A percentile compares a stretch with the other conserved stretches of the same genome.
phyloP scores from a whole-genome alignment of 805 yeast species.

The Yarrowia alimentaria region DNA sequence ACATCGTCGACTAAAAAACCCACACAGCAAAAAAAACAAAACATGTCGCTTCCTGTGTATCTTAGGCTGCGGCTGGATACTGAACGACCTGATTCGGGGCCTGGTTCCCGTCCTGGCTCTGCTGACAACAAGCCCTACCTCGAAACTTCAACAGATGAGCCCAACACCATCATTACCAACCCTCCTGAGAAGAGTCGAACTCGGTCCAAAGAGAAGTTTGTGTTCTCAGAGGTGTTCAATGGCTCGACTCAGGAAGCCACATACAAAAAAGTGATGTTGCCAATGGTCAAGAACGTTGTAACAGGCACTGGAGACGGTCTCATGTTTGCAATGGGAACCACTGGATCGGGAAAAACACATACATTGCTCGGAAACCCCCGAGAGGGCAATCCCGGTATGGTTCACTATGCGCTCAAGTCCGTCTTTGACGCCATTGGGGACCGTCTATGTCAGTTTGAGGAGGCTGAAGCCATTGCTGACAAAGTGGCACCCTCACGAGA shows the following conservation, averaged over 20 bases:
- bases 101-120: slow-evolving; percentile 23
- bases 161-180: slow-evolving; percentile 32
- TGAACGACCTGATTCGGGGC: slow-evolving; percentile 6
- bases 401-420: slow-evolving; percentile 41
- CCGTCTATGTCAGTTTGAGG: slow-evolving; percentile 33
- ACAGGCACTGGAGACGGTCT: slow-evolving; percentile 44
- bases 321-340: slow-evolving; percentile 53
- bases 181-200: slow-evolving; percentile 35
- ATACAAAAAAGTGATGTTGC: slow-evolving; percentile 41
- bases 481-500: neutral
- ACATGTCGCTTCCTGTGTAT: slow-evolving; percentile 40
- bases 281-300: slow-evolving; percentile 39
- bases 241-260: slow-evolving; percentile 42
- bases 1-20: slow-evolving; percentile 18
- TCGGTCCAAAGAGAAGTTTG: slow-evolving; percentile 35
- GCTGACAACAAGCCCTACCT: slow-evolving; percentile 35
- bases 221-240: slow-evolving; percentile 41
- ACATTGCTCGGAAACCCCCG: slow-evolving; percentile 36
- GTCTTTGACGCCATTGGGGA: slow-evolving; percentile 38
- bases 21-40: slow-evolving; percentile 17
- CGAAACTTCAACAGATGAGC: slow-evolving; percentile 33
- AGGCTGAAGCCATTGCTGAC: slow-evolving; percentile 15
- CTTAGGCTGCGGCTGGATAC: slow-evolving; percentile 41
- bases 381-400: slow-evolving; percentile 42
- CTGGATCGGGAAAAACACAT: slow-evolving; percentile 50